A percentile compares a stretch with the other conserved stretches of the same genome.
These are phyloP conservation scores for Adansonia gregorii DNA, from an alignment of 441 rosid genomes.

Conservation along the genomic window DNA sequence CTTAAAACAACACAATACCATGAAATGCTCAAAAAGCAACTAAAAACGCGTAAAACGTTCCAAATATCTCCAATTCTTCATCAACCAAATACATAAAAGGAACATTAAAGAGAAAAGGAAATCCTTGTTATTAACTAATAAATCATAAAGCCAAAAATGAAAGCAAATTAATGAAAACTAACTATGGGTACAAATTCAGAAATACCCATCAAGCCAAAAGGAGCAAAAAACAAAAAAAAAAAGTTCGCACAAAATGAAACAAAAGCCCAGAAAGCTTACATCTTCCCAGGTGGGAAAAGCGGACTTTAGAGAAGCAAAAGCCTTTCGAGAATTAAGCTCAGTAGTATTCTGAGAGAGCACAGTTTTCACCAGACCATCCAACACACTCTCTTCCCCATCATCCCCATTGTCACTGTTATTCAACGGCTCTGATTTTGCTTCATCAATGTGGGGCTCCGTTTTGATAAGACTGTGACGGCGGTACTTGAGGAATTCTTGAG, in stretches of 20 bases:
- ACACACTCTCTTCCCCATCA: slow-evolving; percentile 57
- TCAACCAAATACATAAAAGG: background rate
- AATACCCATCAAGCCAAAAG: background rate
- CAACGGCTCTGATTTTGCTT: slow-evolving; percentile 30
- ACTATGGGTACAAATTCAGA: background rate
- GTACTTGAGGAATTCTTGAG: slow-evolving; percentile 62
- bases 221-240: background rate
- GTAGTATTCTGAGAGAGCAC: slow-evolving; percentile 84
- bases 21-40: background rate
- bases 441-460: background rate
- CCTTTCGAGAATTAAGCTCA: slow-evolving; percentile 69
- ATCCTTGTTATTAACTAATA: background rate
- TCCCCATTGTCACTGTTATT: slow-evolving; percentile 17
- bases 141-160: background rate
- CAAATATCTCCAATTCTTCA: background rate
- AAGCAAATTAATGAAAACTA: background rate
- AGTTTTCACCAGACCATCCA: slow-evolving; percentile 76
- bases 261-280: slow-evolving; percentile 40
- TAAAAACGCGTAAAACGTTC: background rate
- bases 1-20: slow-evolving; percentile 1
- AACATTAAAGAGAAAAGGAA: background rate
- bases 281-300: slow-evolving; percentile 70
- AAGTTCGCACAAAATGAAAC: background rate
- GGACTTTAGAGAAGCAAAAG: slow-evolving; percentile 74
- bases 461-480: slow-evolving; percentile 49